Evolutionary conservation across 352 stramenopile genomes (phyloP), one percentile per base, ranked within the genome.

Genomic region (Phytophthora ramorum): DNA sequence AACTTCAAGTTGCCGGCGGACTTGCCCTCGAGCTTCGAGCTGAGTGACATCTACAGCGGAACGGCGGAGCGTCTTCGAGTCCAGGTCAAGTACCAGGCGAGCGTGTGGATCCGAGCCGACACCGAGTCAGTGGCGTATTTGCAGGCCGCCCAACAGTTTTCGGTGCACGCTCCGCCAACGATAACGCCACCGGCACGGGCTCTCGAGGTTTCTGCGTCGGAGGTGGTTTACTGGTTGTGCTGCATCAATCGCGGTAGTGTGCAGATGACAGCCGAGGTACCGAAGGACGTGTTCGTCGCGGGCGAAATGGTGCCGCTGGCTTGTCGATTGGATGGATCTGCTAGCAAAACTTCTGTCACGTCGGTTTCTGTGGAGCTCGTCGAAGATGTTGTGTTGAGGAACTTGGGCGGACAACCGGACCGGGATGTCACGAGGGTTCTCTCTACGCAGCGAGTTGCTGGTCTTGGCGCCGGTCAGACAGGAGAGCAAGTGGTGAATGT

Each of bases 61-160:
- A 56, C 62, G 13, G 43, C 49, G 7, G 71, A 76, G 38, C 67
- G 71, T 22, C 63, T 79, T 16, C 71, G 59, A 24, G 35, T 75
- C 6, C 63, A 62, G 28, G 51, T 76, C 45, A 76, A 68, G 26
- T 79, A 79, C 22, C 50, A 59, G 4, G 64, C 26, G 13, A 76
- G 49, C 34, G 68, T 79, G 58, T 79, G 68, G 68, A 46, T 79
- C 5, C 28, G 63, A 59, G 58, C 37, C 2, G 62, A 74, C 34
- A 64, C 51, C n/a, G 58, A 73, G 2, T 78, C 62, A 19, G 66
- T 78, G 14, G 66, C 61, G 30, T 78, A 71, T 19, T 58, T 78
- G 46, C 61, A 66, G 22, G 56, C 62, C 2, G 55, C 54, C n/a
- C 67, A 76, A 37, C 53, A 63, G 24, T 79, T 79, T 56, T 63